Evolutionary conservation across 371 early-diverging fungal species (phyloP).

Genomic region (Apophysomyces variabilis): DNA sequence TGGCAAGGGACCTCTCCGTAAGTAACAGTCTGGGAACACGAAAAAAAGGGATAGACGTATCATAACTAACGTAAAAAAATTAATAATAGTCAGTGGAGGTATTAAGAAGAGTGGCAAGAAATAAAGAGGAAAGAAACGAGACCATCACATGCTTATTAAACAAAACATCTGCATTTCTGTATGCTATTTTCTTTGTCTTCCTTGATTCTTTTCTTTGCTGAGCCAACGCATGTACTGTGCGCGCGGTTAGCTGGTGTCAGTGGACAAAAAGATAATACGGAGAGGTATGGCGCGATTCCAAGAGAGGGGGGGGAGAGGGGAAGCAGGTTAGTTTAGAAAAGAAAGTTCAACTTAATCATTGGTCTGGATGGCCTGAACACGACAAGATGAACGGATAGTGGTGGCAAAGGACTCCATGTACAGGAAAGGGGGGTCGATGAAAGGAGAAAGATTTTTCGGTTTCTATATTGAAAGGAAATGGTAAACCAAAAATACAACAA

Average conservation of each 20-base stretch:
- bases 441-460: not conserved
- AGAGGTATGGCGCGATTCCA: not conserved
- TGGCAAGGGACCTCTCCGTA: slow-evolving; percentile 79
- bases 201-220: not conserved
- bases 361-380: slow-evolving; percentile 10
- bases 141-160: not conserved
- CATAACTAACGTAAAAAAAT: not conserved
- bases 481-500: slow-evolving; percentile 1
- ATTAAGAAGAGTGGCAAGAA: slow-evolving; percentile 85
- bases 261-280: not conserved
- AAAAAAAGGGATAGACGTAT: slow-evolving; percentile 1
- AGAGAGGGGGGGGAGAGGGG: not conserved
- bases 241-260: not conserved
- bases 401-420: too few relatives aligned
- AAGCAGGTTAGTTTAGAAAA: not conserved
- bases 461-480: not conserved
- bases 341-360: not conserved
- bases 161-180: slow-evolving; percentile 1
- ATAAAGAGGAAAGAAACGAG: slow-evolving; percentile 37
- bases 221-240: not conserved
- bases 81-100: slow-evolving; percentile 62
- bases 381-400: not conserved
- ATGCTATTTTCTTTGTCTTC: not conserved
- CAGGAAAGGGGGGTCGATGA: not conserved
- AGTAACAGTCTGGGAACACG: slow-evolving; percentile 28